phyloP scores from a whole-genome alignment of 2,329 filamentous ascomycete species.

The Aspergillus phoenicis region DNA sequence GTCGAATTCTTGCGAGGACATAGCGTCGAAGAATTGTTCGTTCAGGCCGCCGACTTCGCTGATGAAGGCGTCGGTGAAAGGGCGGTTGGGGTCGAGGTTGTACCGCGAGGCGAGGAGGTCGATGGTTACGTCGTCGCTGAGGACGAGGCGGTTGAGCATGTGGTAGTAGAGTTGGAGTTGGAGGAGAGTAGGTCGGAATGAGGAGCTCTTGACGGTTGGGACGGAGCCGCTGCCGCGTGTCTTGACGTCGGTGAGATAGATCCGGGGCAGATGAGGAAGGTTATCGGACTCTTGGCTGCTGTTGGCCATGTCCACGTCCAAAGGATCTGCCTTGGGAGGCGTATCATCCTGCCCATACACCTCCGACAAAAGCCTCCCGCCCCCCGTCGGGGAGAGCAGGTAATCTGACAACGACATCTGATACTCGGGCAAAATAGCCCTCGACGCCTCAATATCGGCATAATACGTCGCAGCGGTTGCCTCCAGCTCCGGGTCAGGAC shows the following conservation, averaged over 20 bases:
- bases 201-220: constrained; percentile 61
- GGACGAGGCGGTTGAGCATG: constrained; percentile 72
- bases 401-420: constrained; percentile 51
- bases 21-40: constrained; percentile 62
- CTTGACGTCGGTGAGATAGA: constrained; percentile 90
- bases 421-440: constrained; percentile 43
- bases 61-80: constrained; percentile 79
- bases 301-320: constrained; percentile 10
- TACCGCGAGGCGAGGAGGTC: constrained; percentile 71
- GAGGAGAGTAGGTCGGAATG: constrained; percentile 74
- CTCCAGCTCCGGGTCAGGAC: constrained; percentile 73
- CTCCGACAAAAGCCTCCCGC: constrained; percentile 40
- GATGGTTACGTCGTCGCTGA: constrained; percentile 70
- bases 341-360: constrained; percentile 23
- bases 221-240: constrained; percentile 67
- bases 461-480: constrained; percentile 54
- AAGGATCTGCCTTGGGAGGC: background rate
- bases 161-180: constrained; percentile 90
- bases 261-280: constrained; percentile 35
- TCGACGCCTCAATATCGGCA: constrained; percentile 39
- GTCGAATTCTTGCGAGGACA: constrained; percentile 36
- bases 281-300: constrained; percentile 22
- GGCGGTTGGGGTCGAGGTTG: constrained; percentile 61
- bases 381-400: constrained; percentile 41
- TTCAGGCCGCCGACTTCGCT: constrained; percentile 71